Conservation (phyloP, 2,329 filamentous ascomycete species). For the Mycosphaerelloides madeirae region DNA sequence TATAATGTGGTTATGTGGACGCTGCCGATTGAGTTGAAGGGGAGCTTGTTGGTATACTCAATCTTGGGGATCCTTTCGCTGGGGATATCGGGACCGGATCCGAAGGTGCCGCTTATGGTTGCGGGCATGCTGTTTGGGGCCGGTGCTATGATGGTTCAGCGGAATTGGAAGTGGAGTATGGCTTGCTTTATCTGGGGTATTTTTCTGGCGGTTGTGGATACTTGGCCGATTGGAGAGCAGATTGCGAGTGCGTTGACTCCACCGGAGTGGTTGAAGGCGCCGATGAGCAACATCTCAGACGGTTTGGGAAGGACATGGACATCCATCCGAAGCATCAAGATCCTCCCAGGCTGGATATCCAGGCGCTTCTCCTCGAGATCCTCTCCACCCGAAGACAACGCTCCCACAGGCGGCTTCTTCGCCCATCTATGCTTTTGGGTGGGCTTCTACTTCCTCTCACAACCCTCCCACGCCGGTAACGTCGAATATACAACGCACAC, state of each 20-base stretch:
- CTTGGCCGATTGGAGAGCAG: constrained; percentile 1
- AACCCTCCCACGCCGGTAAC: constrained; percentile 14
- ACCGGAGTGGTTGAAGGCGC: background rate
- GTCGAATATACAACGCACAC: constrained; percentile 41
- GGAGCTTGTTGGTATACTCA: constrained; percentile 11
- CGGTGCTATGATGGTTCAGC: constrained; percentile 6
- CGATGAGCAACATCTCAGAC: background rate
- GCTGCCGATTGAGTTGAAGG: constrained; percentile 12
- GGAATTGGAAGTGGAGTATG: constrained; percentile 15
- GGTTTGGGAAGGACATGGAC: background rate
- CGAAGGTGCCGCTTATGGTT: constrained; percentile 3
- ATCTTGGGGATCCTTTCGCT: constrained; percentile 7
- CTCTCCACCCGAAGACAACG: background rate
- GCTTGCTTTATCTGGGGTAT: constrained; percentile 17
- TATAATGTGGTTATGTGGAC: constrained; percentile 18
- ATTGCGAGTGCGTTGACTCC: background rate
- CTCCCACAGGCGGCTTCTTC: constrained; percentile 1
- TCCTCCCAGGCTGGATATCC: background rate
- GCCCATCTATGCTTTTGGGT: constrained; percentile 1
- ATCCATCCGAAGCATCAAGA: background rate
- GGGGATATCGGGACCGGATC: constrained; percentile 3
- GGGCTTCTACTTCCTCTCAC: constrained; percentile 17
- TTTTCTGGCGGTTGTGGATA: constrained; percentile 12
- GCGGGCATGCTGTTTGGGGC: constrained; percentile 5
- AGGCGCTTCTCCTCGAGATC: constrained; percentile 1